These are phyloP conservation scores for Quercus cerris DNA, from an alignment of 306 rosid genomes.

Conservation along the genomic window DNA sequence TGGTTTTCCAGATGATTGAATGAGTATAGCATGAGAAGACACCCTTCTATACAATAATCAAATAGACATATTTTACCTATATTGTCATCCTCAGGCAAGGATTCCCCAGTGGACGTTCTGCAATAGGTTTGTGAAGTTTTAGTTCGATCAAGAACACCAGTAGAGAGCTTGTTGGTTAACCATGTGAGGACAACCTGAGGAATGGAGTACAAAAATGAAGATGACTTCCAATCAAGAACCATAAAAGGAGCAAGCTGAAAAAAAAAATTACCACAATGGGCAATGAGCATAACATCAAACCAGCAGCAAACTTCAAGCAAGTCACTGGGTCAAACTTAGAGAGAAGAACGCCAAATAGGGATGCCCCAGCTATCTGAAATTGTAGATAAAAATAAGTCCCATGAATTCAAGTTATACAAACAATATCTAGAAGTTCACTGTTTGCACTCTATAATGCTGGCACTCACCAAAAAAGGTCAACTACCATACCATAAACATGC, in stretches of 20 bases:
- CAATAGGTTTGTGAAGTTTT: conserved; percentile 65
- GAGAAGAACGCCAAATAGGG: conserved; percentile 78
- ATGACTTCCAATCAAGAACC: conserved; percentile 16
- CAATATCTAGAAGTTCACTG: neutral
- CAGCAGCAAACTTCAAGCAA: conserved; percentile 76
- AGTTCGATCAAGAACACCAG: conserved; percentile 92
- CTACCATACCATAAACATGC: conserved; percentile 7
- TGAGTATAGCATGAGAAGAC: conserved; percentile 2
- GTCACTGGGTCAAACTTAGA: conserved; percentile 81
- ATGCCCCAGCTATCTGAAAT: conserved; percentile 82
- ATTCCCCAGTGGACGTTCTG: conserved; percentile 40
- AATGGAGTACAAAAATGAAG: conserved; percentile 16
- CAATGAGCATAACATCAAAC: conserved; percentile 70
- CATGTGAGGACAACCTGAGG: conserved; percentile 65
- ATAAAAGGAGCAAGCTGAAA: conserved; percentile 25
- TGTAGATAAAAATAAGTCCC: conserved; percentile 18
- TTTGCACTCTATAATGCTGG: neutral
- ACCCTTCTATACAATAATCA: neutral
- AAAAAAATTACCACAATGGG: conserved; percentile 66
- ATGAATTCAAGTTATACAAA: conserved; percentile 1
- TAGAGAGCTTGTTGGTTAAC: conserved; percentile 82
- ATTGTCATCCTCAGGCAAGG: conserved; percentile 34
- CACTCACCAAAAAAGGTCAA: conserved; percentile 8
- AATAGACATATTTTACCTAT: conserved; percentile 45
- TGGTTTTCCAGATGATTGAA: conserved; percentile 36